A percentile compares a stretch with the other conserved stretches of the same genome.
phyloP scores from a whole-genome alignment of 2,329 filamentous ascomycete genomes.

The Fusarium foetens region DNA sequence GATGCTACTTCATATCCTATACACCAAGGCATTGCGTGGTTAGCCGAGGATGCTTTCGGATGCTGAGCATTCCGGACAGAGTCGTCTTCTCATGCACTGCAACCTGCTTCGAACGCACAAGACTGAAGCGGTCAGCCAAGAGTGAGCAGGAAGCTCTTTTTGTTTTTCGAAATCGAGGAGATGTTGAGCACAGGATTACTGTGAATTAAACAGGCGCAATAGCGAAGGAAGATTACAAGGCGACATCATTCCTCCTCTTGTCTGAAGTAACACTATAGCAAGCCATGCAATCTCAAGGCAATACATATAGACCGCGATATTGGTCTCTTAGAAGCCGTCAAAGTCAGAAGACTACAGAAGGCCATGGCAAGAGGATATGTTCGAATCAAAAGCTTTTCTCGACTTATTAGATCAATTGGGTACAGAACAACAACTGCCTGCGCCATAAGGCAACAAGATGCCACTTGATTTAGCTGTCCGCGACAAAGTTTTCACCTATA shows the following conservation, averaged over 20 bases:
- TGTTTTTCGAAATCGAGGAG: fast-evolving
- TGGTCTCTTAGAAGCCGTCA: fast-evolving
- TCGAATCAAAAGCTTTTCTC: fast-evolving
- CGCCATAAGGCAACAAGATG: background rate
- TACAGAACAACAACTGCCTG: fast-evolving
- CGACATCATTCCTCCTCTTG: fast-evolving
- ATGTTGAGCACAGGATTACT: fast-evolving
- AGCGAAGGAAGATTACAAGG: no score
- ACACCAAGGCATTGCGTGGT: fast-evolving
- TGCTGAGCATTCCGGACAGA: background rate
- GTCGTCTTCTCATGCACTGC: background rate
- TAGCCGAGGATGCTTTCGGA: background rate
- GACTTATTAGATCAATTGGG: fast-evolving
- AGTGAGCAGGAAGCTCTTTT: fast-evolving
- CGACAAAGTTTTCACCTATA: no score
- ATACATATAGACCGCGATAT: fast-evolving
- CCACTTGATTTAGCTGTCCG: no score
- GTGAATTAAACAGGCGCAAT: no score
- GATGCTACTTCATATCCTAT: background rate
- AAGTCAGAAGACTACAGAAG: background rate
- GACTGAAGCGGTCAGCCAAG: background rate
- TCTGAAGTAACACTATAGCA: background rate
- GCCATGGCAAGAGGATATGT: fast-evolving
- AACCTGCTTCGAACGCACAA: background rate
- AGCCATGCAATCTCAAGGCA: fast-evolving